A percentile compares a stretch with the other conserved stretches of the same genome.
Evolutionary conservation across 768 basidiomycete genomes (phyloP).

Genomic region (Myochromella boudieri): DNA sequence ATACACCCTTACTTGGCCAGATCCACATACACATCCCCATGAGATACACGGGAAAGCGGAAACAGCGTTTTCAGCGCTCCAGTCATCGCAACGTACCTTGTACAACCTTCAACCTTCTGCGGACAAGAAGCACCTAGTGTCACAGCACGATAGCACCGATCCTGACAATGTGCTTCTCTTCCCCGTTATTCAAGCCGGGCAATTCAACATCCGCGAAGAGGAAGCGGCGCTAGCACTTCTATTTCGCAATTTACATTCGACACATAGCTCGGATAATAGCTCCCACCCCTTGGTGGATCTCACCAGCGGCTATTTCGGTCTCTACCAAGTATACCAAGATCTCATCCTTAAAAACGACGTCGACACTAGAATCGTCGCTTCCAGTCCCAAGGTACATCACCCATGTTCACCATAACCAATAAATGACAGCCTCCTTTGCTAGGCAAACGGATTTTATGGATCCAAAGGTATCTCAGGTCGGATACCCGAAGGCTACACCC

Average conservation of each 20-base stretch:
- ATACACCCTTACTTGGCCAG: slow-evolving; percentile 67
- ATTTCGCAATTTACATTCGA: slow-evolving; percentile 34
- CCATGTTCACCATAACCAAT: neutral
- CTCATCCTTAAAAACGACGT: slow-evolving; percentile 58
- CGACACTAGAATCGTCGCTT: slow-evolving; percentile 74
- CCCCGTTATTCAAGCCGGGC: slow-evolving; percentile 88
- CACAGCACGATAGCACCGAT: slow-evolving; percentile 20
- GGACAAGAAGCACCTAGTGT: neutral
- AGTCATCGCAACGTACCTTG: slow-evolving; percentile 36
- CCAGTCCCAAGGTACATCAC: slow-evolving; percentile 77
- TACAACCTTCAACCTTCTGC: slow-evolving; percentile 1
- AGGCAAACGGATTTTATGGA: slow-evolving; percentile 97
- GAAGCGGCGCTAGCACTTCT: slow-evolving; percentile 60
- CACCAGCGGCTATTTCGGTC: slow-evolving; percentile 94
- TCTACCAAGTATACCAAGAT: slow-evolving; percentile 78
- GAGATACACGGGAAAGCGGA: slow-evolving; percentile 62
- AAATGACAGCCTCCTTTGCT: neutral
- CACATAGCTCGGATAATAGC: neutral
- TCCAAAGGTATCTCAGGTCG: slow-evolving; percentile 88
- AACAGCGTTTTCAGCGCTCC: slow-evolving; percentile 57
- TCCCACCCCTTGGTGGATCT: slow-evolving; percentile 63
- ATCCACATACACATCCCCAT: slow-evolving; percentile 65
- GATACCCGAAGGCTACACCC: slow-evolving; percentile 94
- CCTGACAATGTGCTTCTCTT: slow-evolving; percentile 52
- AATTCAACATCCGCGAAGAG: slow-evolving; percentile 85